phyloP scores from a whole-genome alignment of 2,329 filamentous ascomycete genomes.

The Penicillium sp. region DNA sequence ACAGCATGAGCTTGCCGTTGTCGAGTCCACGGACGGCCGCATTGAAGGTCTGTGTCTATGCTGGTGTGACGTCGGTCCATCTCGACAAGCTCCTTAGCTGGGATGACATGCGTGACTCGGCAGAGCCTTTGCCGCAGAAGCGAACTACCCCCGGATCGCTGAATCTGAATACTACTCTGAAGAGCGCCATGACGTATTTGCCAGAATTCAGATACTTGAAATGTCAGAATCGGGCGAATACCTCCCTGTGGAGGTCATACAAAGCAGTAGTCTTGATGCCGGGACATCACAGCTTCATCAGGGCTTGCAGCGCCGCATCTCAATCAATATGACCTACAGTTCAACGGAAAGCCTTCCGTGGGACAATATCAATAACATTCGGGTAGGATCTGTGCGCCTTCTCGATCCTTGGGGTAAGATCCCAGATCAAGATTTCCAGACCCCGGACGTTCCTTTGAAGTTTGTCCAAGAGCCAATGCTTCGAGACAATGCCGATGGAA shows the following conservation, averaged over 20 bases:
- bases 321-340: slow-evolving; percentile 84
- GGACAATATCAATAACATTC: slow-evolving; percentile 73
- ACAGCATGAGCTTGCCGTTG: slow-evolving; percentile 92
- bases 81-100: slow-evolving; percentile 95
- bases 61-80: slow-evolving; percentile 86
- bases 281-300: slow-evolving; percentile 95
- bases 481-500: slow-evolving; percentile 84
- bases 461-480: slow-evolving; percentile 74
- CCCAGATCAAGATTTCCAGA: slow-evolving; percentile 68
- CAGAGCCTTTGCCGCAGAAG: slow-evolving; percentile 54
- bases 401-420: slow-evolving; percentile 82
- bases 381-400: slow-evolving; percentile 76
- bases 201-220: slow-evolving; percentile 82
- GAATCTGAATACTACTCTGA: slow-evolving; percentile 92
- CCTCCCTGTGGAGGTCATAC: slow-evolving; percentile 85
- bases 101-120: slow-evolving; percentile 92
- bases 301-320: slow-evolving; percentile 82
- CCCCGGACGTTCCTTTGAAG: slow-evolving; percentile 72
- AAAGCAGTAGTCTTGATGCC: slow-evolving; percentile 75
- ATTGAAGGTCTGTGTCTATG: slow-evolving; percentile 84
- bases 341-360: slow-evolving; percentile 85
- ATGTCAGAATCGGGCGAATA: slow-evolving; percentile 89
- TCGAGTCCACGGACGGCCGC: slow-evolving; percentile 70
- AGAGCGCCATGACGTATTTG: slow-evolving; percentile 89
- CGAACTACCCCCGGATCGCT: slow-evolving; percentile 66